Base-by-base conservation (phyloP, 2,329 filamentous ascomycete species). In the Elsinoe necatrix region DNA sequence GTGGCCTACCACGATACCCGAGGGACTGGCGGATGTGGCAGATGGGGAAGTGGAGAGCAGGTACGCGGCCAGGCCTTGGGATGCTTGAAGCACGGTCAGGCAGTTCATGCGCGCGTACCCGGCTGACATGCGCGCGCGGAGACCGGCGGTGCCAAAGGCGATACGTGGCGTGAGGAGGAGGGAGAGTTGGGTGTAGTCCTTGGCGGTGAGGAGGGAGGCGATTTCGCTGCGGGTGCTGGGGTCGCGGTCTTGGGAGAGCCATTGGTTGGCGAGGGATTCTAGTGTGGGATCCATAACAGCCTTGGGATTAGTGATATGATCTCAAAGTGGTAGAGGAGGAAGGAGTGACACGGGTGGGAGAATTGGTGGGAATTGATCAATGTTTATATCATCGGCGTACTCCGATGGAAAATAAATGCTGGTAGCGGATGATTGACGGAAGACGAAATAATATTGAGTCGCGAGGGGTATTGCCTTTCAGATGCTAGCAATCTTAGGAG, bases 71-170 rank as follows among this genome's bases (percentile, higher is more conserved):
- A 85, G 71, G n/a, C 82, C 82, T 66, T 84, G 81, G 0, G 82
- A 83, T 39, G 82, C 80, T 69, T 84, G 67, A 0, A 71, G 64
- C 8, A 71, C 69, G 0, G 68, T 71, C 47, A 69, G 59, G 7
- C 61, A 59, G 59, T 71, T 71, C 68, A 71, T 71, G 55, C 69
- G 65, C 3, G 81, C 75, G 66, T 84, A 85, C 4, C 82, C 82
- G 43, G 81, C 82, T 62, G 81, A 77, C 82, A 85, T 85, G 35
- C 76, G 75, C n/a, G 80, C 80, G 45, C 82, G 75, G 7, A 85
- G 72, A 41, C 82, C 82, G 37, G 80, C 80, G 4, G 80, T 84
- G 21, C 81, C 81, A 61, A 84, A 84, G 43, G 80, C 75, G 58
- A 84, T 83, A 23, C 80, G 77, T 23, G 74, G 73, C 3, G 73